These are phyloP conservation scores for Trametes sanguinea DNA, from an alignment of 768 basidiomycete genomes.

Conservation along the genomic window DNA sequence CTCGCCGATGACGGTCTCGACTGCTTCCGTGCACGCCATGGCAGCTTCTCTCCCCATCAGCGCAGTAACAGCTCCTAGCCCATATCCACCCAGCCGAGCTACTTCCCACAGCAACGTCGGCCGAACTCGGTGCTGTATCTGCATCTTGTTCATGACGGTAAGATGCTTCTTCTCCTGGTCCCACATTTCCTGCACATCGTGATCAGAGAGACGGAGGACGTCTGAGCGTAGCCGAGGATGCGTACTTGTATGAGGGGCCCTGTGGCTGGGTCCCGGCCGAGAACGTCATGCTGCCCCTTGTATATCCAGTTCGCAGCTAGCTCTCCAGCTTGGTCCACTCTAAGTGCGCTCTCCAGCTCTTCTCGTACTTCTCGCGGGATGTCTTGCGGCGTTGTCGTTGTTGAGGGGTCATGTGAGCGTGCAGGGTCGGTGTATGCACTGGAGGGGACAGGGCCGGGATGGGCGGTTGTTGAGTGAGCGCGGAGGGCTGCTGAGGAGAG, in stretches of 20 bases:
- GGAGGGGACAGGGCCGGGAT: neutral
- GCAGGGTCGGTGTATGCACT: slow-evolving; percentile 47
- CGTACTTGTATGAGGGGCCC: slow-evolving; percentile 76
- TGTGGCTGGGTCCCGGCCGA: slow-evolving; percentile 57
- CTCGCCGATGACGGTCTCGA: slow-evolving; percentile 97
- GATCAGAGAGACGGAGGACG: neutral
- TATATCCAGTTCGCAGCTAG: slow-evolving; percentile 97
- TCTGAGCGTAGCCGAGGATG: neutral
- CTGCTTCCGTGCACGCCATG: slow-evolving; percentile 98
- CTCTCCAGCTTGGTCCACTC: slow-evolving; percentile 96
- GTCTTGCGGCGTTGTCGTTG: slow-evolving; percentile 55
- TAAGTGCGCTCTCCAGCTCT: slow-evolving; percentile 64
- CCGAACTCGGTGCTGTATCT: slow-evolving; percentile 78
- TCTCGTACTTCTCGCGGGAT: slow-evolving; percentile 52
- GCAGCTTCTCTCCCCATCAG: slow-evolving; percentile 90
- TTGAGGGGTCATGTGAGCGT: slow-evolving; percentile 40
- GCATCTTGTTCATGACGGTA: slow-evolving; percentile 80
- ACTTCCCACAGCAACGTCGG: slow-evolving; percentile 84
- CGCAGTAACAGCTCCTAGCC: slow-evolving; percentile 82
- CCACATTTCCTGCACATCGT: slow-evolving; percentile 85
- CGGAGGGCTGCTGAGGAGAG: neutral
- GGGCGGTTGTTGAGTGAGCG: slow-evolving; percentile 10
- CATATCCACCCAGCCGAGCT: slow-evolving; percentile 86
- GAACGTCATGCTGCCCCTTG: slow-evolving; percentile 77
- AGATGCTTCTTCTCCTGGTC: slow-evolving; percentile 94